Conservation (phyloP, 495 filamentous ascomycete genomes). For the Penicillium cataractarum region DNA sequence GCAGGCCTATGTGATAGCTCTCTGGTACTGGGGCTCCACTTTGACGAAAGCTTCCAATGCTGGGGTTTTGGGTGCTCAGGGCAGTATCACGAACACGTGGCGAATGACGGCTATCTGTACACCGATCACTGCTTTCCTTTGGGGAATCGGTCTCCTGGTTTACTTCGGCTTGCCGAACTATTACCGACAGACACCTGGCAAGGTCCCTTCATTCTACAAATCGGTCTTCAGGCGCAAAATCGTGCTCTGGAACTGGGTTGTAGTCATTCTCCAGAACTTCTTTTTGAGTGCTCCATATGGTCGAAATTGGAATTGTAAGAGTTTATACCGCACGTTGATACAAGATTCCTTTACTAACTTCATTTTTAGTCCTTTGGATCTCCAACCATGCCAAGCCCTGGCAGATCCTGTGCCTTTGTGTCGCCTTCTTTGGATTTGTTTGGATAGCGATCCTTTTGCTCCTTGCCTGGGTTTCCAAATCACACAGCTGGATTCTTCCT, state of each 20-base stretch:
- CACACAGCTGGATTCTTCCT: constrained; percentile 55
- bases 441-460: constrained; percentile 47
- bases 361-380: constrained; percentile 47
- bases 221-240: constrained; percentile 53
- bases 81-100: constrained; percentile 47
- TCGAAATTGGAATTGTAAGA: constrained; percentile 53
- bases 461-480: constrained; percentile 46
- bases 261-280: constrained; percentile 53
- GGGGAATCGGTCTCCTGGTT: constrained; percentile 45
- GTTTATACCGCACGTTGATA: not conserved
- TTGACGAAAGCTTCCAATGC: constrained; percentile 41
- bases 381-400: constrained; percentile 48
- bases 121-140: constrained; percentile 46
- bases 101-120: constrained; percentile 52
- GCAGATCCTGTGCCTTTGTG: constrained; percentile 48
- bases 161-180: constrained; percentile 53
- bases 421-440: constrained; percentile 49
- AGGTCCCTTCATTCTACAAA: constrained; percentile 61
- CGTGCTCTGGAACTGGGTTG: constrained; percentile 53
- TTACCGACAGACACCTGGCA: constrained; percentile 64
- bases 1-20: constrained; percentile 52
- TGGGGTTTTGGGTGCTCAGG: constrained; percentile 38
- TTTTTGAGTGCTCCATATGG: constrained; percentile 54
- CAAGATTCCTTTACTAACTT: not conserved
- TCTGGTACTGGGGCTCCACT: constrained; percentile 57